Conservation (phyloP, 2,329 filamentous ascomycete genomes). For the Alternaria novae-zelandiae region DNA sequence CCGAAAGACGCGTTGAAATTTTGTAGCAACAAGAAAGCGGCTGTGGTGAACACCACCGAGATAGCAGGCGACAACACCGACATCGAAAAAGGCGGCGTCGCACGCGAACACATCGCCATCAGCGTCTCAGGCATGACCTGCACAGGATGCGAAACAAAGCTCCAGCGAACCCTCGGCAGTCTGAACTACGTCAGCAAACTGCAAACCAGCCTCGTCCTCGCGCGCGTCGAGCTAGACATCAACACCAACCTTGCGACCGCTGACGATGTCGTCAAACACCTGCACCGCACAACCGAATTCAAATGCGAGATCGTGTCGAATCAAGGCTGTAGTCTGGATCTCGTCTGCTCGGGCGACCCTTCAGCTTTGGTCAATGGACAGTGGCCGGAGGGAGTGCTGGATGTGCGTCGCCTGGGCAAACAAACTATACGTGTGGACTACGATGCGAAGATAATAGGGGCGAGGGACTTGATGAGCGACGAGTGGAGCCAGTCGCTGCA, state of each 20-base stretch:
- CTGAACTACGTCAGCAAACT: slow-evolving; percentile 61
- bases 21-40: neutral
- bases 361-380: slow-evolving; percentile 15
- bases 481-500: slow-evolving; percentile 30
- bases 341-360: slow-evolving; percentile 20
- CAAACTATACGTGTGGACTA: slow-evolving; percentile 52
- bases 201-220: slow-evolving; percentile 70
- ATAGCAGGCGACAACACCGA: slow-evolving; percentile 7
- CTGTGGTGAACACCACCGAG: neutral
- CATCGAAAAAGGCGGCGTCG: slow-evolving; percentile 28
- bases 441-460: slow-evolving; percentile 57
- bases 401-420: slow-evolving; percentile 22
- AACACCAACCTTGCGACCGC: slow-evolving; percentile 40
- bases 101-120: slow-evolving; percentile 64
- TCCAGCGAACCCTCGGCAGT: slow-evolving; percentile 59
- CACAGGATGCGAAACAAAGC: slow-evolving; percentile 73
- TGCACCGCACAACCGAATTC: slow-evolving; percentile 68
- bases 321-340: slow-evolving; percentile 32
- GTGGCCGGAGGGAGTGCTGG: slow-evolving; percentile 33
- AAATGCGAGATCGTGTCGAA: slow-evolving; percentile 55
- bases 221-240: slow-evolving; percentile 70
- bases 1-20: neutral
- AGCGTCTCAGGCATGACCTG: slow-evolving; percentile 75
- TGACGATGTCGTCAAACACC: slow-evolving; percentile 55
- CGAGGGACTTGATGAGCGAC: slow-evolving; percentile 54